Conservation (phyloP, 2,329 filamentous ascomycete genomes). For the Ophiognomonia clavigignenti-juglandacearum region DNA sequence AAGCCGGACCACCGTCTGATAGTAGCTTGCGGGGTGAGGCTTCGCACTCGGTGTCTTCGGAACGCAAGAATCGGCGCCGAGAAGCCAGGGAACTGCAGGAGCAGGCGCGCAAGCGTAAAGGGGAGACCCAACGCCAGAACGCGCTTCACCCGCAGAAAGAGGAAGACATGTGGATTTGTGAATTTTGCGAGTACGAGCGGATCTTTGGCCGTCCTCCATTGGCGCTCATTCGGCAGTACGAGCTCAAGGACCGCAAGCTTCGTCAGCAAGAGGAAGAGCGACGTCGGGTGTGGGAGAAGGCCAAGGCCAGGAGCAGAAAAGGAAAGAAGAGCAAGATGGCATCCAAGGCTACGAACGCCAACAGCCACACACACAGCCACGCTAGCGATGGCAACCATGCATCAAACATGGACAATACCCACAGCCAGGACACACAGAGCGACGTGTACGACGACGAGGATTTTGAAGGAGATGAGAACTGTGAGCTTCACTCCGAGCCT, state of each 20-base stretch:
- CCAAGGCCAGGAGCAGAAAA: slow-evolving; percentile 89
- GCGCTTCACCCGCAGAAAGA: slow-evolving; percentile 63
- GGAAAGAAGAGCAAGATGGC: slow-evolving; percentile 75
- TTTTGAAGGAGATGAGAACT: slow-evolving; percentile 13
- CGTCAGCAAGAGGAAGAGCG: slow-evolving; percentile 84
- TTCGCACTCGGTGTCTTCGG: slow-evolving; percentile 6
- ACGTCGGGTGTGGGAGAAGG: slow-evolving; percentile 79
- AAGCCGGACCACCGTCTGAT: slow-evolving; percentile 8
- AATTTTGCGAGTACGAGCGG: slow-evolving; percentile 95
- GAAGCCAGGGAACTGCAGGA: slow-evolving; percentile 66
- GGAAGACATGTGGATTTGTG: slow-evolving; percentile 89
- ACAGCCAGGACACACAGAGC: slow-evolving; percentile 17
- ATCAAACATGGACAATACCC: slow-evolving; percentile 21
- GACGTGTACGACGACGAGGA: slow-evolving; percentile 16
- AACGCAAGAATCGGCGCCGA: slow-evolving; percentile 44
- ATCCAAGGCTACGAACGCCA: slow-evolving; percentile 36
- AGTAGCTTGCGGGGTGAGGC: slow-evolving; percentile 10
- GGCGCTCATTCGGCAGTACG: slow-evolving; percentile 84
- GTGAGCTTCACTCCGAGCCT: slow-evolving; percentile 11
- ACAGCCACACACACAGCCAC: slow-evolving; percentile 22
- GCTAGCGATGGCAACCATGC: slow-evolving; percentile 11
- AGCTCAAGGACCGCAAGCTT: slow-evolving; percentile 86
- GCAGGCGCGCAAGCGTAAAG: slow-evolving; percentile 72
- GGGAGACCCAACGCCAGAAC: slow-evolving; percentile 73
- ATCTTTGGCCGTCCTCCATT: slow-evolving; percentile 87